phyloP scores from a whole-genome alignment of 2,329 filamentous ascomycete genomes.

The Cladophialophora bantiana region DNA sequence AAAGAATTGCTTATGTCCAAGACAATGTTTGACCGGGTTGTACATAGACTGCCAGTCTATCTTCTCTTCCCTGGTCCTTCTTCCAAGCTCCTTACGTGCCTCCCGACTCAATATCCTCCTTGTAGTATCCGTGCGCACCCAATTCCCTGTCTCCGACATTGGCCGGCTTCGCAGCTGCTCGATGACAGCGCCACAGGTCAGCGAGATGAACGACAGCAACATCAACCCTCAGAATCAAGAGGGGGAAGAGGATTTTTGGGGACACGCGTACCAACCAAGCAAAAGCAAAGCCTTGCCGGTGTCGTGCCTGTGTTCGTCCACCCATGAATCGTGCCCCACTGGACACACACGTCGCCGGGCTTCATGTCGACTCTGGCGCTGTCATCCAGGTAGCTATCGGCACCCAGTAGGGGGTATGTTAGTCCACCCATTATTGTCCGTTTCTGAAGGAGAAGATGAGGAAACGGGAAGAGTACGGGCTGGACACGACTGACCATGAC shows the following conservation, averaged over 20 bases:
- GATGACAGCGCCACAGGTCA: background rate
- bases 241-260: background rate
- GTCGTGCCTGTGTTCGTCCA: slow-evolving; percentile 40
- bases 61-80: too few species aligned
- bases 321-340: slow-evolving; percentile 42
- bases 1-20: too few species aligned
- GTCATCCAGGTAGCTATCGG: slow-evolving; percentile 38
- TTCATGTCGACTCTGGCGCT: slow-evolving; percentile 38
- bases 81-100: background rate
- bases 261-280: slow-evolving; percentile 25
- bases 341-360: slow-evolving; percentile 40
- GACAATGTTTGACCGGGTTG: too few species aligned
- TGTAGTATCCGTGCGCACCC: slow-evolving; percentile 14
- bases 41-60: too few species aligned
- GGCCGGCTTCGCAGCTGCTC: slow-evolving; percentile 21
- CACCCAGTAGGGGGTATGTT: too few species aligned
- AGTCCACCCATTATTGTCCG: too few species aligned
- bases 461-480: background rate
- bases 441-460: too few species aligned
- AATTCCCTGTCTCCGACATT: slow-evolving; percentile 28
- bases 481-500: slow-evolving; percentile 16
- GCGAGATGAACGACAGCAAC: background rate
- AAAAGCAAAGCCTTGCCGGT: slow-evolving; percentile 39
- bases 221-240: too few species aligned
- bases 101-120: slow-evolving; percentile 13